phyloP scores from a whole-genome alignment of 805 yeast genomes.

The Zygoascus tannicola region DNA sequence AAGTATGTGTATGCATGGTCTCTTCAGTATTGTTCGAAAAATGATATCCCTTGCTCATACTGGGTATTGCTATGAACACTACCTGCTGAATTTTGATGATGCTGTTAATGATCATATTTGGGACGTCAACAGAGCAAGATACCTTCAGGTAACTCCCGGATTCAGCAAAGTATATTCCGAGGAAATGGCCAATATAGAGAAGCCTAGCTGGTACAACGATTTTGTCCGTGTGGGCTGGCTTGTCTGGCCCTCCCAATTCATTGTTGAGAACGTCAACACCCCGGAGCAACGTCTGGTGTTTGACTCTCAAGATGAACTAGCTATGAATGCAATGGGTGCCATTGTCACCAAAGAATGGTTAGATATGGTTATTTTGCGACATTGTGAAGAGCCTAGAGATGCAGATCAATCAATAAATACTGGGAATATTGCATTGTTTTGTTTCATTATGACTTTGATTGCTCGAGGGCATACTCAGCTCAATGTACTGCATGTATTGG shows the following conservation, averaged over 20 bases:
- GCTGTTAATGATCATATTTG: slow-evolving; percentile 9
- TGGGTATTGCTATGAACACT: slow-evolving; percentile 37
- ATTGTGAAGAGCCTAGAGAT: slow-evolving; percentile 44
- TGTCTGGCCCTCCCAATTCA: slow-evolving; percentile 56
- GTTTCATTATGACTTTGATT: slow-evolving; percentile 41
- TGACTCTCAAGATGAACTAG: slow-evolving; percentile 33
- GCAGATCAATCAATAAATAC: slow-evolving; percentile 59
- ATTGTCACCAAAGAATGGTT: slow-evolving; percentile 52
- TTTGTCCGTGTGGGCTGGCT: slow-evolving; percentile 56
- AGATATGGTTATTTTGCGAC: slow-evolving; percentile 39
- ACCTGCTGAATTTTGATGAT: slow-evolving; percentile 29
- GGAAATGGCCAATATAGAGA: slow-evolving; percentile 48
- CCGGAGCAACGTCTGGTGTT: slow-evolving; percentile 23
- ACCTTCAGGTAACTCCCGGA: slow-evolving; percentile 10
- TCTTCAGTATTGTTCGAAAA: slow-evolving; percentile 44
- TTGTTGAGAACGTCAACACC: slow-evolving; percentile 18
- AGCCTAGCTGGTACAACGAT: slow-evolving; percentile 53
- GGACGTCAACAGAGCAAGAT: neutral
- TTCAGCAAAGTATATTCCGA: slow-evolving; percentile 36
- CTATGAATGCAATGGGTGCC: slow-evolving; percentile 37
- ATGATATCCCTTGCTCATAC: slow-evolving; percentile 37
- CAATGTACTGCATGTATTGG: slow-evolving; percentile 30
- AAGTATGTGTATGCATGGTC: slow-evolving; percentile 49
- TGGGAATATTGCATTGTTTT: slow-evolving; percentile 49
- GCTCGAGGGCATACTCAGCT: slow-evolving; percentile 38